Base-by-base conservation (phyloP, 2,329 filamentous ascomycete species). In the Pestalotiopsis sp. region DNA sequence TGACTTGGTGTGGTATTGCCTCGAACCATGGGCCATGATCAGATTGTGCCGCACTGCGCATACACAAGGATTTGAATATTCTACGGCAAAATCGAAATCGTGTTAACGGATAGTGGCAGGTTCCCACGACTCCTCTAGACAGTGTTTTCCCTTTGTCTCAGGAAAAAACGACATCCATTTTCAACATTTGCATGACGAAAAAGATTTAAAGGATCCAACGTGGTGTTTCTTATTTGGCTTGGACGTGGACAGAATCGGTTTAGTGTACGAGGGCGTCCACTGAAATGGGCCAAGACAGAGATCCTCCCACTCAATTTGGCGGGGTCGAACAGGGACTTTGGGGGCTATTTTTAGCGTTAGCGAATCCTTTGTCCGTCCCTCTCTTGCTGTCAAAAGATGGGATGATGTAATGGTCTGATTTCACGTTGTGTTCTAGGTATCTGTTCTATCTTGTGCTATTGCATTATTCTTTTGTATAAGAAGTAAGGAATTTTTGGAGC, bases 181-280 rank as follows among this genome's bases (percentile, higher is more conserved):
- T 23, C 7, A 23, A 27, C 7, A 20, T 31, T 11, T 27, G 2
- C 4, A 36, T 2, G 11, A 3, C n/a, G 11, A 58, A 14, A 59
- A 17, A 59, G 12, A 36, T 9, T 36, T 7, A 23, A 17, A 52
- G 31, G 31, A 52, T 25, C 23, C 57, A 14, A 27, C 7, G 57
- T 59, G 25, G 25, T n/a, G 17, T 59, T 27, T n/a, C 20, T 59
- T 13, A 27, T 9, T n/a, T n/a, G 57, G 23, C 23, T 59, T 45
- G 11, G n/a, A 23, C 38, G 9, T 23, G 11, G 20, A 36, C 39
- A 25, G 9, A 45, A 38, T 14, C 3, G n/a, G 61, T 20, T 52
- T 64, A 52, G 61, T 64, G 61, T 64, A 64, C 61, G 61, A 64
- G 61, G 39, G 5, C 12, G 31, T 61, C 58, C 58, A 61, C 59